Conservation (phyloP, 2,329 filamentous ascomycete genomes). For the Fusarium sp. region DNA sequence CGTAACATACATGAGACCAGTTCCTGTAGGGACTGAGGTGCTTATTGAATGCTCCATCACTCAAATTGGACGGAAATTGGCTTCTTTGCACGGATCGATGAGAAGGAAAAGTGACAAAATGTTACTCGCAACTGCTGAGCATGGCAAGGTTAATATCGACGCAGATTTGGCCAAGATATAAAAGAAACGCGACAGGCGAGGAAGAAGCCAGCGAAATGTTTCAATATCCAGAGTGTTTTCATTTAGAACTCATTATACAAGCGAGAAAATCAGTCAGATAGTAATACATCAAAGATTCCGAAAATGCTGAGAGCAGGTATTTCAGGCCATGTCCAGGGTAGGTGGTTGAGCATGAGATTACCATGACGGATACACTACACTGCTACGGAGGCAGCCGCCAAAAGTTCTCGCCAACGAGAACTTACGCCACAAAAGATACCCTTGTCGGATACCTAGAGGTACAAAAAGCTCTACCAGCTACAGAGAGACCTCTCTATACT, state of each 20-base stretch:
- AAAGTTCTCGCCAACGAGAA: too few relatives aligned
- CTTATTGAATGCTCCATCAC: slow-evolving; percentile 69
- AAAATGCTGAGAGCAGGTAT: not conserved
- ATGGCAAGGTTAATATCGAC: slow-evolving; percentile 74
- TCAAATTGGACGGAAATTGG: slow-evolving; percentile 67
- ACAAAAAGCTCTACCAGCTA: too few relatives aligned
- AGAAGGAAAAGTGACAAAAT: slow-evolving; percentile 64
- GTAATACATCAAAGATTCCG: not conserved
- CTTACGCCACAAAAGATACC: too few relatives aligned
- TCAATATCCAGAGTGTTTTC: not conserved
- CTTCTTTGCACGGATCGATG: slow-evolving; percentile 67
- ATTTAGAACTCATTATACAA: not conserved
- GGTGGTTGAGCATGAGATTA: not conserved
- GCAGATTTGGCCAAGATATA: slow-evolving; percentile 49
- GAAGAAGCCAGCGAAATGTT: not conserved
- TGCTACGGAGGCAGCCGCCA: too few relatives aligned
- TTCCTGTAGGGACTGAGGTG: slow-evolving; percentile 63
- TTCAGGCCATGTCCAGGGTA: slow-evolving; percentile 16
- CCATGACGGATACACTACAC: slow-evolving; percentile 1
- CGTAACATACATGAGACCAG: slow-evolving; percentile 75
- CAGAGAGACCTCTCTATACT: too few relatives aligned
- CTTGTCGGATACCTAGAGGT: too few relatives aligned
- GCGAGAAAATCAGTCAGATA: not conserved
- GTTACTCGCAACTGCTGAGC: slow-evolving; percentile 70
- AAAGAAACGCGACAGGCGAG: too few relatives aligned